A percentile compares a stretch with the other conserved stretches of the same genome.
phyloP scores from a whole-genome alignment of 1,284 basidiomycete species.

The Heterobasidion parviporum region DNA sequence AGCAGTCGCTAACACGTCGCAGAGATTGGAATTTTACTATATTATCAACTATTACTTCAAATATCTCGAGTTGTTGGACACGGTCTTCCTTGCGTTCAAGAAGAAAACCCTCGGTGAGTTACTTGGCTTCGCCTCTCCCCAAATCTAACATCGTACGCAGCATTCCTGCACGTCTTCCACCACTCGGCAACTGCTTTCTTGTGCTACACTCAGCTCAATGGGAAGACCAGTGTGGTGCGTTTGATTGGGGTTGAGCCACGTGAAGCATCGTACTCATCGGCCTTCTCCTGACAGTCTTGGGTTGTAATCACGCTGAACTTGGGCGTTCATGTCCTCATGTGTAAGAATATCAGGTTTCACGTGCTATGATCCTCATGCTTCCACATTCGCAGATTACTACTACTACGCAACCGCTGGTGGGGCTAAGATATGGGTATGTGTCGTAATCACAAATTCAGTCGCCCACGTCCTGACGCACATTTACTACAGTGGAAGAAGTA shows the following conservation, averaged over 20 bases:
- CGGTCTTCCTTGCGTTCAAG: slow-evolving; percentile 95
- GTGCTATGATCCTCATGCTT: background rate
- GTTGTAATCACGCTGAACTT: slow-evolving; percentile 92
- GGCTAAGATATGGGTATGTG: slow-evolving; percentile 84
- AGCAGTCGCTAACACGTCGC: slow-evolving; percentile 1
- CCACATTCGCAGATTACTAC: slow-evolving; percentile 74
- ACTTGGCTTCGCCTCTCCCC: background rate
- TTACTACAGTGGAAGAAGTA: slow-evolving; percentile 87
- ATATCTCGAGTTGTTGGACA: slow-evolving; percentile 91
- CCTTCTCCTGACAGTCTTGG: slow-evolving; percentile 70
- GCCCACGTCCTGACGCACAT: background rate
- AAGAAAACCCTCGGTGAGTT: slow-evolving; percentile 89
- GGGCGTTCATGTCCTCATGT: slow-evolving; percentile 97
- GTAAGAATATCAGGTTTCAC: slow-evolving; percentile 37
- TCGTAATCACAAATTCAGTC: background rate
- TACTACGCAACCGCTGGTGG: slow-evolving; percentile 96
- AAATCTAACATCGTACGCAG: slow-evolving; percentile 29
- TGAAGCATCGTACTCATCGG: slow-evolving; percentile 4
- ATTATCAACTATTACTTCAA: slow-evolving; percentile 99
- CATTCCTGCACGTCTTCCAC: slow-evolving; percentile 97
- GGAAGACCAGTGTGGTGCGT: slow-evolving; percentile 82
- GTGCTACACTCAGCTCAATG: slow-evolving; percentile 92
- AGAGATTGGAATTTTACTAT: slow-evolving; percentile 90
- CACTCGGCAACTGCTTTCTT: slow-evolving; percentile 97
- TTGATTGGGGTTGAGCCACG: background rate